These are phyloP conservation scores for Penicillium ochrochloron DNA, from an alignment of 495 filamentous ascomycete species.

Conservation along the genomic window DNA sequence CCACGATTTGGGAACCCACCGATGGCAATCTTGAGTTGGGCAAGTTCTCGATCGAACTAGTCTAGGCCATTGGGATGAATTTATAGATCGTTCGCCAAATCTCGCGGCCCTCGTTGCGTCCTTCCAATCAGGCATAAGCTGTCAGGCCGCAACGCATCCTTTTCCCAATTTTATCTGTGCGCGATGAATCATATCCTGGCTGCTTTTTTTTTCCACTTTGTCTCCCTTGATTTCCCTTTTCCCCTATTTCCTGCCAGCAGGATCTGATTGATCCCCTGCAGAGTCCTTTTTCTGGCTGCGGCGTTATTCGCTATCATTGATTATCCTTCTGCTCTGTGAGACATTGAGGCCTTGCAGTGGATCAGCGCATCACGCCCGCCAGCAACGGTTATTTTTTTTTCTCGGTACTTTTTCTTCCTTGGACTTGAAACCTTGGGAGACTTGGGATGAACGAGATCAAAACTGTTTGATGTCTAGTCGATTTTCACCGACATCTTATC, in stretches of 20 bases:
- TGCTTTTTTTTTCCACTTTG: slow-evolving; percentile 7
- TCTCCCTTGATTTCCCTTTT: slow-evolving; percentile 7
- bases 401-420: slow-evolving; percentile 19
- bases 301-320: slow-evolving; percentile 1
- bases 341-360: slow-evolving; percentile 37
- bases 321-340: slow-evolving; percentile 16
- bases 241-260: slow-evolving; percentile 12
- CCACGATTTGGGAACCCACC: not conserved
- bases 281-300: slow-evolving; percentile 29
- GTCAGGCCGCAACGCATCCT: slow-evolving; percentile 40
- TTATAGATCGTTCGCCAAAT: slow-evolving; percentile 7
- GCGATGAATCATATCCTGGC: slow-evolving; percentile 36
- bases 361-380: slow-evolving; percentile 26
- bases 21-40: not conserved
- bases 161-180: slow-evolving; percentile 33
- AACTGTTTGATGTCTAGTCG: not conserved
- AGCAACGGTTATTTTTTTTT: slow-evolving; percentile 21
- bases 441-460: slow-evolving; percentile 14
- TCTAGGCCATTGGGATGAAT: not conserved
- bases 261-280: slow-evolving; percentile 34
- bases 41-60: slow-evolving; percentile 1
- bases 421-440: slow-evolving; percentile 3
- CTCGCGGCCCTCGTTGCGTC: slow-evolving; percentile 13
- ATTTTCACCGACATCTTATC: slow-evolving; percentile 27
- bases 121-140: slow-evolving; percentile 37